Conservation (phyloP, 768 basidiomycete genomes). For the Tylopilus vinaceipallidus region DNA sequence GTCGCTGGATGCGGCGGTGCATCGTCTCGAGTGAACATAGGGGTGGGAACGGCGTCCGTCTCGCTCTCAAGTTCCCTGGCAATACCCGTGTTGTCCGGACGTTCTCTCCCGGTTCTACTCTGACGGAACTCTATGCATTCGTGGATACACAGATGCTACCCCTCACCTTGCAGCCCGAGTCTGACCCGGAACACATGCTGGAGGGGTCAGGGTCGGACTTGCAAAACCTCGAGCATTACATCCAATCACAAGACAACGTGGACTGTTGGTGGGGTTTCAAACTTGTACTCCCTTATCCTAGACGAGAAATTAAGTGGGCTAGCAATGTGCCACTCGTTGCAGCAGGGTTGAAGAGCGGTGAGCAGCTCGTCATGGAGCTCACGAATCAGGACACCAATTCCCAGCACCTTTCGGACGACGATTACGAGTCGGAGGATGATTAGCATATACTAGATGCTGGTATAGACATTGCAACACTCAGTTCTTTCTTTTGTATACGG, state of each 20-base stretch:
- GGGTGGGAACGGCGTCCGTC: slow-evolving; percentile 34
- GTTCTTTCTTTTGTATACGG: neutral
- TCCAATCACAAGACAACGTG: slow-evolving; percentile 29
- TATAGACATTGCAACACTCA: neutral
- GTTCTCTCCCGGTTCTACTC: slow-evolving; percentile 47
- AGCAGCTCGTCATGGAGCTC: slow-evolving; percentile 65
- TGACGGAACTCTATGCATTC: slow-evolving; percentile 70
- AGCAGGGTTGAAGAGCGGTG: slow-evolving; percentile 50
- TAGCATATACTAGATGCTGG: slow-evolving; percentile 4
- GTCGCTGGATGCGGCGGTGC: slow-evolving; percentile 54
- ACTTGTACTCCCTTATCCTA: slow-evolving; percentile 67
- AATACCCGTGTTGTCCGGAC: slow-evolving; percentile 57
- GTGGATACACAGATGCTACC: slow-evolving; percentile 65
- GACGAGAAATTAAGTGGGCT: slow-evolving; percentile 57
- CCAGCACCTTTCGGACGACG: slow-evolving; percentile 46
- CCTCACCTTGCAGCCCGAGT: slow-evolving; percentile 31
- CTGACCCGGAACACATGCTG: slow-evolving; percentile 45
- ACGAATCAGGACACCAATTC: slow-evolving; percentile 14
- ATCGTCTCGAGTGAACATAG: slow-evolving; percentile 38
- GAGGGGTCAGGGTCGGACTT: slow-evolving; percentile 32
- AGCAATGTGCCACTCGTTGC: slow-evolving; percentile 39
- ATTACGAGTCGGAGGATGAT: slow-evolving; percentile 54
- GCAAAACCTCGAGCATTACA: slow-evolving; percentile 36
- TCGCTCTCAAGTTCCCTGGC: slow-evolving; percentile 55
- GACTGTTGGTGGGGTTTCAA: slow-evolving; percentile 73